These are phyloP conservation scores for Cordyceps farinosa DNA, from an alignment of 2,329 filamentous ascomycete species.

Conservation along the genomic window DNA sequence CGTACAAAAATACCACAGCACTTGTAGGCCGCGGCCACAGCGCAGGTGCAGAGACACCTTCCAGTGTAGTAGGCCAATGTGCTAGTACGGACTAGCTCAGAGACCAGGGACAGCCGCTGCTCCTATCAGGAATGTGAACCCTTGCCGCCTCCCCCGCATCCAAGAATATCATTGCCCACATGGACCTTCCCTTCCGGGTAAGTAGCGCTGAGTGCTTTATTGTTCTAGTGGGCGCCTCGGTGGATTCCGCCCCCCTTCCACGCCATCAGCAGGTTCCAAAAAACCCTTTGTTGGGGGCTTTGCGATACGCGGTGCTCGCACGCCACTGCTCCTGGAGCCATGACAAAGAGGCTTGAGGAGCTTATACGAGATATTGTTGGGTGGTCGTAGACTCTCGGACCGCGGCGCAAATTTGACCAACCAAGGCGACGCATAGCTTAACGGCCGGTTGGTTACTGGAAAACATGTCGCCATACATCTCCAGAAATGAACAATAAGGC, in stretches of 20 bases:
- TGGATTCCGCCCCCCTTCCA: not conserved
- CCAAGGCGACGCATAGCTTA: not conserved
- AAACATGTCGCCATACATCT: slow-evolving; percentile 11
- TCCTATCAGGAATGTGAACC: slow-evolving; percentile 4
- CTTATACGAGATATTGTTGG: not conserved
- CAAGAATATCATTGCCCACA: not conserved
- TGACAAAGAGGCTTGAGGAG: too few species aligned
- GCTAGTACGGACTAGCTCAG: not conserved
- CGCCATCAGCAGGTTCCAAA: not conserved
- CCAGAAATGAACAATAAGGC: slow-evolving; percentile 10
- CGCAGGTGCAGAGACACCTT: not conserved
- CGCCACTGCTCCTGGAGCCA: not conserved
- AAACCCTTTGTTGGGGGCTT: not conserved
- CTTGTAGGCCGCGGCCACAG: not conserved
- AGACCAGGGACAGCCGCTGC: not conserved
- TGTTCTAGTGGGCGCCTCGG: slow-evolving; percentile 7
- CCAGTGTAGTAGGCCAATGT: not conserved
- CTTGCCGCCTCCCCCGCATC: slow-evolving; percentile 16
- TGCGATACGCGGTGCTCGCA: not conserved
- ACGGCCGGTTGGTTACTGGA: not conserved
- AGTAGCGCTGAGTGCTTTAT: slow-evolving; percentile 6
- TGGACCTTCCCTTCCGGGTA: slow-evolving; percentile 4
- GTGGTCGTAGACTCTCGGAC: not conserved
- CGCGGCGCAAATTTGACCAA: not conserved
- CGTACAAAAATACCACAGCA: not conserved